Evolutionary conservation across 345 rosid species (phyloP), one percentile per base, ranked within the genome.

Genomic region (Corymbia maculata): DNA sequence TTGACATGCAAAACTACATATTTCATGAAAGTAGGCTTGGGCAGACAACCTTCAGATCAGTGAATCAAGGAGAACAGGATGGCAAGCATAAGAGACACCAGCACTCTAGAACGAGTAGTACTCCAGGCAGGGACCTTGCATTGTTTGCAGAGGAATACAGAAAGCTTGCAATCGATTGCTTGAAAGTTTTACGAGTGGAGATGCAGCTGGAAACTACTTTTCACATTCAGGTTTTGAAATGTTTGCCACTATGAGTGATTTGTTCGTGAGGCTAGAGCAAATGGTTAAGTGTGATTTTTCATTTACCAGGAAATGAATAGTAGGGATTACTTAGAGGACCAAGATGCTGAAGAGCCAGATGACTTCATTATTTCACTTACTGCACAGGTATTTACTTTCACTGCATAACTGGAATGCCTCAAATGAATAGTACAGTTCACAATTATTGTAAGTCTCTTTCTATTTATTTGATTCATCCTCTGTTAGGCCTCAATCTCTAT

Each of bases 271-370:
- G 44, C 13, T 28, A 47, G 52, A 52, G 52, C 26, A 11, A 82
- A 79, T 80, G 55, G 52, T 45, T 30, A 36, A 30, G 89, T 86
- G 32, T 82, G 47, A 87, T 89, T 86, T 87, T 91, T 90, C 86
- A 91, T 89, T 85, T 66, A 88, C 92, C 92, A 98, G 99, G 97
- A 97, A 93, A 97, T 97, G 99, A 92, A 93, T 22, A 91, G 90
- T 89, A 95, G 97, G 92, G 99, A 96, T 75, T 98, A 98, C 92
- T 87, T 95, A 89, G 99, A 97, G 90, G 99, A 97, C 91, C 97
- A 95, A 87, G 98, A 98, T 91, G 96, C 98, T 13, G 99, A 98
- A 92, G 99, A 98, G 93, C 99, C 99, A 6, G 99, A 98, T 88
- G 97, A 97, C 92, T 98, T 95, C 86, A 93, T 98, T 82, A 95